Evolutionary conservation across 2,329 filamentous ascomycete genomes (phyloP).

Genomic region (Kalmusia sp.): DNA sequence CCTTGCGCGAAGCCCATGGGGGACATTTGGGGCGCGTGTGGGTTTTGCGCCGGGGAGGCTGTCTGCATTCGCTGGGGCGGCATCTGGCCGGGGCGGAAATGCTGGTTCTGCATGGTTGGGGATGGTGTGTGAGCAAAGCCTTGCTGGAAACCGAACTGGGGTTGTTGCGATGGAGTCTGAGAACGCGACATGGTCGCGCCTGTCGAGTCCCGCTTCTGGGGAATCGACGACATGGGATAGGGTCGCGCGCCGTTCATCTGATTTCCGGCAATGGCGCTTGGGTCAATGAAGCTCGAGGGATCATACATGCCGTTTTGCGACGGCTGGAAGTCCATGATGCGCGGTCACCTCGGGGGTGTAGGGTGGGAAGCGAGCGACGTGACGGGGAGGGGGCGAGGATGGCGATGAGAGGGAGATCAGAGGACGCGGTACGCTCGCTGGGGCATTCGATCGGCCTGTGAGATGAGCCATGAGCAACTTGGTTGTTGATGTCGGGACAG

Average conservation of each 20-base stretch:
- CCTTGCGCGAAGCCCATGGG: slow-evolving; percentile 45
- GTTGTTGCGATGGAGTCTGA: slow-evolving; percentile 85
- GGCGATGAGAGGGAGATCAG: not conserved
- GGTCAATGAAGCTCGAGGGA: slow-evolving; percentile 47
- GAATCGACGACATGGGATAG: slow-evolving; percentile 90
- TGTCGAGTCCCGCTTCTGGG: slow-evolving; percentile 89
- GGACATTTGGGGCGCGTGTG: slow-evolving; percentile 52
- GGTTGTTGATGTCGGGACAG: slow-evolving; percentile 36
- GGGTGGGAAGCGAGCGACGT: slow-evolving; percentile 16
- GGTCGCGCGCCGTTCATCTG: slow-evolving; percentile 77
- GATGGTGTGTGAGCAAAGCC: slow-evolving; percentile 91
- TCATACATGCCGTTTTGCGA: slow-evolving; percentile 47
- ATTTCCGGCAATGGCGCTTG: slow-evolving; percentile 47
- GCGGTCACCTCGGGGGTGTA: slow-evolving; percentile 22
- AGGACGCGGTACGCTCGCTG: slow-evolving; percentile 23
- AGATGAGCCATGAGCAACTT: slow-evolving; percentile 28
- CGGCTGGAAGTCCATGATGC: slow-evolving; percentile 46
- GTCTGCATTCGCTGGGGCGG: slow-evolving; percentile 78
- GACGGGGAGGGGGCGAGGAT: slow-evolving; percentile 12
- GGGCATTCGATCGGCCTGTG: slow-evolving; percentile 37
- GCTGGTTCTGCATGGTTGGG: slow-evolving; percentile 86
- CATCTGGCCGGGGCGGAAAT: slow-evolving; percentile 63
- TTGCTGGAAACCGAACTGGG: slow-evolving; percentile 67
- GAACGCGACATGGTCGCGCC: slow-evolving; percentile 89
- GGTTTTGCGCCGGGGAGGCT: slow-evolving; percentile 88